Evolutionary conservation across 1,284 basidiomycete genomes (phyloP).

Genomic region (Polyporus tsugae): DNA sequence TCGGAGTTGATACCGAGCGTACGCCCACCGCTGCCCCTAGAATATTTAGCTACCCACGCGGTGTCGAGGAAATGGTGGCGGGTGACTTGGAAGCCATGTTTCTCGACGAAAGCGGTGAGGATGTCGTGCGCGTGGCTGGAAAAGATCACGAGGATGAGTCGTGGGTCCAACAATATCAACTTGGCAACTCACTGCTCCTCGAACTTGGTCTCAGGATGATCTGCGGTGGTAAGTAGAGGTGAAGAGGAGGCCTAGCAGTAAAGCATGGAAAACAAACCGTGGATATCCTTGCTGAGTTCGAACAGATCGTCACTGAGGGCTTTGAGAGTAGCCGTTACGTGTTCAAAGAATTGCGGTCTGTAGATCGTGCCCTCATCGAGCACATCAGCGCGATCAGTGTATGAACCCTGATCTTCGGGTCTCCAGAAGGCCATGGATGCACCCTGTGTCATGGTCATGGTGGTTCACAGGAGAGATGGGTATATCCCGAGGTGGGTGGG

Average conservation of each 20-base stretch:
- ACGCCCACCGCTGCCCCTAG: conserved; percentile 63
- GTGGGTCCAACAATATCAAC: background rate
- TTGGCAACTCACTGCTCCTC: conserved; percentile 41
- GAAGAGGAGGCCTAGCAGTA: background rate
- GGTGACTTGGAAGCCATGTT: conserved; percentile 70
- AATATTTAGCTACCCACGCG: conserved; percentile 80
- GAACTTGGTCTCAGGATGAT: conserved; percentile 38
- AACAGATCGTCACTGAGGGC: conserved; percentile 60
- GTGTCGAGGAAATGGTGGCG: conserved; percentile 74
- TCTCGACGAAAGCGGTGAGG: conserved; percentile 62
- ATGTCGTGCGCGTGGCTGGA: conserved; percentile 60
- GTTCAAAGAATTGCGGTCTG: conserved; percentile 52
- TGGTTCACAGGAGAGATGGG: background rate
- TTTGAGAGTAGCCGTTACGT: conserved; percentile 63
- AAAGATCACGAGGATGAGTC: background rate
- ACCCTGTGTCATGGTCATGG: conserved; percentile 4
- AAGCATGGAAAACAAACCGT: conserved; percentile 49
- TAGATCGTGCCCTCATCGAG: conserved; percentile 25
- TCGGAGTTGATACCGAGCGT: conserved; percentile 78
- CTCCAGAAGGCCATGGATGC: conserved; percentile 18
- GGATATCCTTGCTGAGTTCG: conserved; percentile 70
- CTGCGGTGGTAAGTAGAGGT: conserved; percentile 20
- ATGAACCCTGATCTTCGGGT: conserved; percentile 11
- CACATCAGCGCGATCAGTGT: conserved; percentile 4
- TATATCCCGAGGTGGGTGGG: background rate